phyloP scores from a whole-genome alignment of 805 yeast species.

The Barnettozyma pratensis region DNA sequence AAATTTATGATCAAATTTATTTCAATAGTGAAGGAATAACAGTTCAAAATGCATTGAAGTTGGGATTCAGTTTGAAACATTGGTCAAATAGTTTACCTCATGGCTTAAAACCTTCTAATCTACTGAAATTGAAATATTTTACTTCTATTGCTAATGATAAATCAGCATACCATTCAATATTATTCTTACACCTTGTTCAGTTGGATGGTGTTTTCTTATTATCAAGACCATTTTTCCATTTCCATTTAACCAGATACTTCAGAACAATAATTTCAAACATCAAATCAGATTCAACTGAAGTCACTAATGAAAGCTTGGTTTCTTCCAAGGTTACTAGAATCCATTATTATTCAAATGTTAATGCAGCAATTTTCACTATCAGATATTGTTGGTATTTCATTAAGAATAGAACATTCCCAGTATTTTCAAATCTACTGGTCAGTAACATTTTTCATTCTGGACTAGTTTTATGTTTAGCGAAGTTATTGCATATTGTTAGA shows the following conservation, averaged over 20 bases:
- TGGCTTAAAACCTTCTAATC: constrained; percentile 2
- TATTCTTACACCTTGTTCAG: constrained; percentile 29
- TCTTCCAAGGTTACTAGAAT: not conserved
- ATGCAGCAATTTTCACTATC: constrained; percentile 26
- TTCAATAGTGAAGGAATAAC: constrained; percentile 21
- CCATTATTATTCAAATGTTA: constrained; percentile 27
- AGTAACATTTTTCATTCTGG: constrained; percentile 27
- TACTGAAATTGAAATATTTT: not conserved
- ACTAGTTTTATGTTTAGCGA: constrained; percentile 25
- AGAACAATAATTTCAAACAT: not conserved
- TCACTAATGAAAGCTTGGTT: constrained; percentile 1
- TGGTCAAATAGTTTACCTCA: constrained; percentile 6
- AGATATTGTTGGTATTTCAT: constrained; percentile 19
- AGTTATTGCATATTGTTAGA: constrained; percentile 10
- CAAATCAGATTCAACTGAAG: not conserved
- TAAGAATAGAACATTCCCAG: constrained; percentile 20
- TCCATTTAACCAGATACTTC: constrained; percentile 10
- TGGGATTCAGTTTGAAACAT: constrained; percentile 28
- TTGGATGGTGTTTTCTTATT: constrained; percentile 28
- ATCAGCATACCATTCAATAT: constrained; percentile 10
- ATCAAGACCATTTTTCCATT: constrained; percentile 33
- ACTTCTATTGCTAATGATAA: not conserved
- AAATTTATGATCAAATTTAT: constrained; percentile 27
- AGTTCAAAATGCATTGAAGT: constrained; percentile 23
- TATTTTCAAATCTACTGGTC: constrained; percentile 26